Conservation (phyloP, 164 flowering plant genomes). For the Annona squamosa region DNA sequence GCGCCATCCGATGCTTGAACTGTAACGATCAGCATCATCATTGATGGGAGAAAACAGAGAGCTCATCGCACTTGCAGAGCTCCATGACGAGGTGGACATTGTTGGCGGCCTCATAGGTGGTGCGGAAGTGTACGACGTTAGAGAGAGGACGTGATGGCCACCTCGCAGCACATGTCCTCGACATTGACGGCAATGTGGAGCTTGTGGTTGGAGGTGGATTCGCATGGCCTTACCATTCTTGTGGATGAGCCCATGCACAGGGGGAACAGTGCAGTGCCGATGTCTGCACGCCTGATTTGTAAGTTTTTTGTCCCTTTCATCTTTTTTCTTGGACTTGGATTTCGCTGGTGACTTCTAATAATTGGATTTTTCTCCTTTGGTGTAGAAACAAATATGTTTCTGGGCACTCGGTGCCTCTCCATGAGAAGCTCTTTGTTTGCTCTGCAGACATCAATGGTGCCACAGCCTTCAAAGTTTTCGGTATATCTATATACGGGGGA, state of each 20-base stretch:
- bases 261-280: constrained; percentile 54
- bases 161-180: too few relatives aligned
- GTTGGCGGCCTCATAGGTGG: too few relatives aligned
- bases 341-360: not conserved
- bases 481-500: constrained; percentile 20
- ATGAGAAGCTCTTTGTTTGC: constrained; percentile 61
- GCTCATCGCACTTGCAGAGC: too few relatives aligned
- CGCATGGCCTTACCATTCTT: constrained; percentile 63
- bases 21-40: too few relatives aligned
- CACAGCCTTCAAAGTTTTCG: constrained; percentile 83
- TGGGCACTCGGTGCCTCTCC: constrained; percentile 67
- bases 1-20: too few relatives aligned
- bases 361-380: not conserved
- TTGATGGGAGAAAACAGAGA: too few relatives aligned
- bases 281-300: constrained; percentile 95
- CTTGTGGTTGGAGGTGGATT: too few relatives aligned
- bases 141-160: too few relatives aligned
- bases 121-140: too few relatives aligned
- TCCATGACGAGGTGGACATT: too few relatives aligned
- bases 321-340: not conserved
- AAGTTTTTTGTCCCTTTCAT: constrained; percentile 11
- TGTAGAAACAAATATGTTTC: constrained; percentile 64
- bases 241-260: constrained; percentile 65
- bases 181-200: too few relatives aligned
- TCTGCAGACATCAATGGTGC: constrained; percentile 70